phyloP scores from a whole-genome alignment of 139 green algal species.

The Tetratostichococcus sp. region DNA sequence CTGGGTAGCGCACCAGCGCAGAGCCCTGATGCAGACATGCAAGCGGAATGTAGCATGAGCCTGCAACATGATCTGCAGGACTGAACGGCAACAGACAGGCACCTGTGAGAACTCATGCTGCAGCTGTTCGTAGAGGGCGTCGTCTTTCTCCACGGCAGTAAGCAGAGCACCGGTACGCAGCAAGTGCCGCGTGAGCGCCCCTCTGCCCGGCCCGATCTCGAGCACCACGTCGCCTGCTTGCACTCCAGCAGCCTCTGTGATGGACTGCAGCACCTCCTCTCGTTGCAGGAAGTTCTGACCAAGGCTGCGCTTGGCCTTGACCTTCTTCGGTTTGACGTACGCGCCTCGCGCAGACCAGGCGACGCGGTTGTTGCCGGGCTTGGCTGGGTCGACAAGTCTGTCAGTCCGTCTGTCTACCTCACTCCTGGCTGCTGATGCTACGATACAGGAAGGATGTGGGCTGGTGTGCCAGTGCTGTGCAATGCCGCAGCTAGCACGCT shows the following conservation, averaged over 20 bases:
- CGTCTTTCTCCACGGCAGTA: conserved; percentile 91
- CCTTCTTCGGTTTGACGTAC: background rate
- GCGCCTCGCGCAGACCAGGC: background rate
- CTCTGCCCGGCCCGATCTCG: conserved; percentile 78
- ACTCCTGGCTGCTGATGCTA: too few species aligned
- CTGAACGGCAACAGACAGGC: too few species aligned
- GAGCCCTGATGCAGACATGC: too few species aligned
- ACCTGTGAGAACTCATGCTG: conserved; percentile 37
- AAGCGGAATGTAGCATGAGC: too few species aligned
- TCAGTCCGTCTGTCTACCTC: too few species aligned
- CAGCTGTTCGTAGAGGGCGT: conserved; percentile 51
- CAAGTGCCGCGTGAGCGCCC: conserved; percentile 65
- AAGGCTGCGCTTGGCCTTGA: conserved; percentile 21
- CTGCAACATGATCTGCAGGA: too few species aligned
- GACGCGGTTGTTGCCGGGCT: background rate
- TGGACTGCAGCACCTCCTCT: conserved; percentile 63
- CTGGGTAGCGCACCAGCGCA: too few species aligned
- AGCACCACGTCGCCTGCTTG: conserved; percentile 71
- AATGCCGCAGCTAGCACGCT: too few species aligned
- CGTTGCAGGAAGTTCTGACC: conserved; percentile 93
- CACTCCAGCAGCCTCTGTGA: conserved; percentile 60
- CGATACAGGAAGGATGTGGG: too few species aligned
- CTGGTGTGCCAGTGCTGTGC: too few species aligned
- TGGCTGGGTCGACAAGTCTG: too few species aligned
- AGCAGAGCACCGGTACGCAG: conserved; percentile 62